Conservation (phyloP, 202 grass and related monocot species). For the Alloteropsis angusta region DNA sequence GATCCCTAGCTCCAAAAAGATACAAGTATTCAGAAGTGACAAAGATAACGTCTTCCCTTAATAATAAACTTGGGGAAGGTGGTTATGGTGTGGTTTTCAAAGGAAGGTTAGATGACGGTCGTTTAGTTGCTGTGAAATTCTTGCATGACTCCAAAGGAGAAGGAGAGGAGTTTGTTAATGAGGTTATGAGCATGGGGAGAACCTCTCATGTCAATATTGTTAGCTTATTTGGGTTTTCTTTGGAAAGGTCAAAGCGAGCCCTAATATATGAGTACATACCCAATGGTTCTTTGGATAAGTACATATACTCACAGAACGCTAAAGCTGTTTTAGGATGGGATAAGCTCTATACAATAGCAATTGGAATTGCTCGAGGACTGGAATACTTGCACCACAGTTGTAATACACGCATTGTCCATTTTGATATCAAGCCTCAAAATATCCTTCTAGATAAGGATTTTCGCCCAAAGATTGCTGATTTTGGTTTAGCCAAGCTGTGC, state of each 20-base stretch:
- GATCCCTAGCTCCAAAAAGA: constrained; percentile 6
- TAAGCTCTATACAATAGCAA: too few relatives aligned
- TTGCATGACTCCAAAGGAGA: constrained; percentile 5
- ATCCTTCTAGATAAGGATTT: constrained; percentile 18
- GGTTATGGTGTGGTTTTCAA: constrained; percentile 32
- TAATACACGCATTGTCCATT: constrained; percentile 31
- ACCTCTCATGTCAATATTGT: too few relatives aligned
- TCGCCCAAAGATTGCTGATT: background rate
- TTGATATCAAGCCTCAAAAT: constrained; percentile 31
- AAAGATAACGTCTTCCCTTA: background rate
- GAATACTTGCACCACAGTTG: too few relatives aligned
- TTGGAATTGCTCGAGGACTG: too few relatives aligned
- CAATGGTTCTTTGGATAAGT: too few relatives aligned
- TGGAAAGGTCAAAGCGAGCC: too few relatives aligned
- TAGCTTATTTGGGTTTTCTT: too few relatives aligned
- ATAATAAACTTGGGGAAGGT: constrained; percentile 33
- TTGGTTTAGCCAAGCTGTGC: constrained; percentile 17
- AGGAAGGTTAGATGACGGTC: constrained; percentile 4
- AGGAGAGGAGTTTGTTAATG: background rate
- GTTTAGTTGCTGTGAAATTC: constrained; percentile 34
- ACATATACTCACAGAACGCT: too few relatives aligned
- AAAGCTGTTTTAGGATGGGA: too few relatives aligned
- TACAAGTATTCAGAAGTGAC: constrained; percentile 31
- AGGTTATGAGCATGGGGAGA: too few relatives aligned
- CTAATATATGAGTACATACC: too few relatives aligned